phyloP scores from a whole-genome alignment of 139 green algal genomes.

The Diplosphaera chodatii region DNA sequence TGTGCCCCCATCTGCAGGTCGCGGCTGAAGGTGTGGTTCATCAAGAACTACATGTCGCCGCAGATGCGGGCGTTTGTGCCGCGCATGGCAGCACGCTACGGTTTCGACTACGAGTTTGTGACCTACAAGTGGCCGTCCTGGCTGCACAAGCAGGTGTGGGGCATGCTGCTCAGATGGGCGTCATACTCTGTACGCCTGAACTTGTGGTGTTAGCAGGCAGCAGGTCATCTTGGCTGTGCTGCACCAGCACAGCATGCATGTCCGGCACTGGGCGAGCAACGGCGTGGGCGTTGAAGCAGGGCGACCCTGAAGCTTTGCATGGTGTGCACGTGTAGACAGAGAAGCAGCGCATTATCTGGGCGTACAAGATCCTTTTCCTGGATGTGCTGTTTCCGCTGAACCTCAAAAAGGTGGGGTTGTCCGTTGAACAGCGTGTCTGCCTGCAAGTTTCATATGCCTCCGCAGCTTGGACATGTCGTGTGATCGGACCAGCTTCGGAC shows the following conservation, averaged over 20 bases:
- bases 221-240: too few species aligned
- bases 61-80: conserved; percentile 81
- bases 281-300: too few species aligned
- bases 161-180: too few species aligned
- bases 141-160: conserved; percentile 89
- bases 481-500: too few species aligned
- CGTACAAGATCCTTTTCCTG: conserved; percentile 97
- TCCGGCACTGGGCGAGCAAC: too few species aligned
- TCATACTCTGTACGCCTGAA: too few species aligned
- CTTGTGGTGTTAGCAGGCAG: too few species aligned
- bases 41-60: conserved; percentile 99
- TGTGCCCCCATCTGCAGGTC: conserved; percentile 7
- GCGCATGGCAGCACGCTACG: conserved; percentile 76
- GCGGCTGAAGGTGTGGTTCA: conserved; percentile 98
- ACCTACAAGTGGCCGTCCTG: conserved; percentile 99
- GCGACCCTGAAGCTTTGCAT: conserved; percentile 9
- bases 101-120: conserved; percentile 93
- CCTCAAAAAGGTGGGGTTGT: conserved; percentile 54
- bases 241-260: too few species aligned
- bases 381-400: conserved; percentile 95
- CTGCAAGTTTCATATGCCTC: too few species aligned
- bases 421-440: too few species aligned
- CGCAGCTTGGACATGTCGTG: too few species aligned
- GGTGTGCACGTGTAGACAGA: conserved; percentile 80
- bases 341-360: conserved; percentile 94